Evolutionary conservation across 129 eudicot species (phyloP).

Genomic region (Smallanthus sonchifolius): DNA sequence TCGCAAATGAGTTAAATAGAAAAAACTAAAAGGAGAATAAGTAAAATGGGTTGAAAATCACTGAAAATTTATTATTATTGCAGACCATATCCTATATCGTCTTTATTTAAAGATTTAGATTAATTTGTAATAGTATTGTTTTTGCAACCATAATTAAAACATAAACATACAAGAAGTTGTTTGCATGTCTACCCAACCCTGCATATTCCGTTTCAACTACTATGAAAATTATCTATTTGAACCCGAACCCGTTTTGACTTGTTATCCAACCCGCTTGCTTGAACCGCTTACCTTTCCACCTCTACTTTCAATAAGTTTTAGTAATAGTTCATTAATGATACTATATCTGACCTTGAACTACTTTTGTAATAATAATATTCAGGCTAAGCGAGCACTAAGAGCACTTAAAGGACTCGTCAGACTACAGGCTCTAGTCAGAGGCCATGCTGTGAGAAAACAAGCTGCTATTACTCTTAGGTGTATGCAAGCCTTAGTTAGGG

Average conservation of each 20-base stretch:
- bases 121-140: not conserved
- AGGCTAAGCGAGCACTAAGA: constrained; percentile 91
- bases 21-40: not conserved
- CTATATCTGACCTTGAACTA: constrained; percentile 13
- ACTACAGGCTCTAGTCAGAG: constrained; percentile 93
- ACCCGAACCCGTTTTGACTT: not conserved
- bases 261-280: not conserved
- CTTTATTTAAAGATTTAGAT: not conserved
- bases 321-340: not conserved
- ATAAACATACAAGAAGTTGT: not conserved
- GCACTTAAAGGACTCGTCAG: constrained; percentile 93
- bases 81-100: not conserved
- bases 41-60: not conserved
- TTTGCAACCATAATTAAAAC: not conserved
- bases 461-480: constrained; percentile 95
- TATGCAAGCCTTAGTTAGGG: constrained; percentile 96
- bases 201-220: not conserved
- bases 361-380: constrained; percentile 12
- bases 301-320: not conserved
- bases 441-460: constrained; percentile 96
- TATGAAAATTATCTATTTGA: not conserved
- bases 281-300: not conserved
- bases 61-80: not conserved
- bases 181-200: not conserved
- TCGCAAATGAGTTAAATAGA: no score